These are phyloP conservation scores for Cordyceps cateniannulata DNA, from an alignment of 2,329 filamentous ascomycete genomes.

Conservation along the genomic window DNA sequence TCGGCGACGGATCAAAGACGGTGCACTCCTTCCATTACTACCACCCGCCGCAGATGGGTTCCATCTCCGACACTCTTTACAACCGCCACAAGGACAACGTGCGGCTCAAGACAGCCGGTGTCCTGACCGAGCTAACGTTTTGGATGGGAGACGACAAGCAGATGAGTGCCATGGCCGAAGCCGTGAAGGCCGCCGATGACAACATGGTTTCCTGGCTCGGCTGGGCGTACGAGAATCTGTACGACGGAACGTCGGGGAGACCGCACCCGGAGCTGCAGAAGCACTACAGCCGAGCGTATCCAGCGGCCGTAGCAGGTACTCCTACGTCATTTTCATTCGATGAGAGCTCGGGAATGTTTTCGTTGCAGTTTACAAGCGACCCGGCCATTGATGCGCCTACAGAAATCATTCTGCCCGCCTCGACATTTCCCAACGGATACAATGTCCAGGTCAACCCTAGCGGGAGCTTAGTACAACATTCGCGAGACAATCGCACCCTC, in stretches of 20 bases:
- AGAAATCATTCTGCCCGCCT: conserved; percentile 15
- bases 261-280: conserved; percentile 14
- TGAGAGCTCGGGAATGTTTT: conserved; percentile 11
- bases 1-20: conserved; percentile 15
- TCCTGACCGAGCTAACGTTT: conserved; percentile 16
- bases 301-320: conserved; percentile 15
- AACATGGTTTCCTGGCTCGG: conserved; percentile 18
- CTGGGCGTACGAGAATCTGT: conserved; percentile 18
- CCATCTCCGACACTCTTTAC: conserved; percentile 12
- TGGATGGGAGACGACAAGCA: conserved; percentile 17
- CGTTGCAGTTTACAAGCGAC: conserved; percentile 13
- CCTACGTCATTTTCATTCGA: conserved; percentile 15
- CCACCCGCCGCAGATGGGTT: conserved; percentile 16
- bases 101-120: conserved; percentile 16
- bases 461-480: conserved; percentile 10
- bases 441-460: conserved; percentile 9
- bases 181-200: conserved; percentile 15
- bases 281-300: conserved; percentile 17
- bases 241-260: conserved; percentile 14
- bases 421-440: conserved; percentile 14
- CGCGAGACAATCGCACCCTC: conserved; percentile 12
- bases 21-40: conserved; percentile 19
- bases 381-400: conserved; percentile 14
- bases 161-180: conserved; percentile 14
- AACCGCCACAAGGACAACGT: conserved; percentile 16